These are phyloP conservation scores for Myriosclerotinia curreyana DNA, from an alignment of 2,329 filamentous ascomycete species.

Conservation along the genomic window DNA sequence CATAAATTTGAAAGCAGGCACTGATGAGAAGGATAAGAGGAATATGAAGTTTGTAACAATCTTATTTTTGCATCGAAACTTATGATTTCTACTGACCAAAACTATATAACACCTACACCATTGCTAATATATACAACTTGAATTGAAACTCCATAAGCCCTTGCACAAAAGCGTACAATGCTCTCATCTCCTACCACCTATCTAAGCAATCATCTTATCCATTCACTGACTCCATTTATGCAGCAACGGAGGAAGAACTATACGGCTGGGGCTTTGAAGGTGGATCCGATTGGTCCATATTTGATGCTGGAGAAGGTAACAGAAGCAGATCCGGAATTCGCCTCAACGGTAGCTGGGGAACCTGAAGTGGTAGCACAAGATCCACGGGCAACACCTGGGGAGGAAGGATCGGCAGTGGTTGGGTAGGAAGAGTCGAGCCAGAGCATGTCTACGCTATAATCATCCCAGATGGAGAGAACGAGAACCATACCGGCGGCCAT, in stretches of 20 bases:
- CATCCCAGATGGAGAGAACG: slow-evolving; percentile 56
- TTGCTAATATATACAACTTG: slow-evolving; percentile 9
- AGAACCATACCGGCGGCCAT: slow-evolving; percentile 57
- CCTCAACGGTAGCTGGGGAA: slow-evolving; percentile 48
- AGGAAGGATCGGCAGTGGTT: background rate
- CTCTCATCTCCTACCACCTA: background rate
- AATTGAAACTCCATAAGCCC: background rate
- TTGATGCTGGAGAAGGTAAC: slow-evolving; percentile 57
- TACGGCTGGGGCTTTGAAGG: slow-evolving; percentile 28
- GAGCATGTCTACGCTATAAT: slow-evolving; percentile 62
- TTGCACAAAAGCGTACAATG: background rate
- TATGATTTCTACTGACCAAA: background rate
- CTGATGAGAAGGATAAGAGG: too few species aligned
- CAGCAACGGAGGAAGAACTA: background rate
- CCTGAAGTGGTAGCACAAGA: slow-evolving; percentile 55
- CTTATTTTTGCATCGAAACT: too few species aligned
- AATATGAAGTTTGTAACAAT: too few species aligned
- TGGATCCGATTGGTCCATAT: slow-evolving; percentile 59
- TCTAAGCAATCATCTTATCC: background rate
- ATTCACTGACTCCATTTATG: background rate
- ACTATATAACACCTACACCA: background rate
- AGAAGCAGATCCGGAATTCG: slow-evolving; percentile 47
- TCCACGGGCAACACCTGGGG: slow-evolving; percentile 41
- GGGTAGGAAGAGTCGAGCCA: slow-evolving; percentile 54
- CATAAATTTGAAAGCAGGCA: too few species aligned